These are phyloP conservation scores for Nicotiana tomentosiformis DNA, from an alignment of 257 asterid genomes.

Conservation along the genomic window DNA sequence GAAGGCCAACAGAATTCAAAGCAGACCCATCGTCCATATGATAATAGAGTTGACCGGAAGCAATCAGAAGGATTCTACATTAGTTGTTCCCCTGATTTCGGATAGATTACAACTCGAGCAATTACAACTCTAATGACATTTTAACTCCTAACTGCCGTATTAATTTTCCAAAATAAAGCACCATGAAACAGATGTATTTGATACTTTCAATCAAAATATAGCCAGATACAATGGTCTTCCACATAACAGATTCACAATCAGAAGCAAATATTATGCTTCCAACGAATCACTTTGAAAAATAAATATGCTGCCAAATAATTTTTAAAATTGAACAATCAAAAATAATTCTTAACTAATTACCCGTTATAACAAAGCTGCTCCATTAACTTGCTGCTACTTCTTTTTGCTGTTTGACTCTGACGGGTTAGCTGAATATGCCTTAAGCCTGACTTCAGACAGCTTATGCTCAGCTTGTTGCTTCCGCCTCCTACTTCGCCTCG, in stretches of 20 bases:
- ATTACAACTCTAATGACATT: neutral
- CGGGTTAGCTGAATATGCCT: conserved; percentile 51
- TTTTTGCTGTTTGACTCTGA: conserved; percentile 52
- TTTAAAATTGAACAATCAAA: neutral
- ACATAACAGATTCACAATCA: neutral
- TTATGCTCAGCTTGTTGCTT: conserved; percentile 46
- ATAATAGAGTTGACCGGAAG: neutral
- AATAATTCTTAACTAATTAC: neutral
- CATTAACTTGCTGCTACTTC: conserved; percentile 13
- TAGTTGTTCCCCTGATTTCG: neutral
- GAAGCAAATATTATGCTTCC: neutral
- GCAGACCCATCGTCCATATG: neutral
- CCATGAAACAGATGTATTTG: conserved; percentile 7
- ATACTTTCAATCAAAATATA: neutral
- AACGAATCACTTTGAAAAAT: neutral
- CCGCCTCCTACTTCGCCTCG: conserved; percentile 47
- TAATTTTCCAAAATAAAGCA: neutral
- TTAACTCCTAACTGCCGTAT: neutral
- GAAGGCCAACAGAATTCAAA: neutral
- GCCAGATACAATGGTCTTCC: neutral
- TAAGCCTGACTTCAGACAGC: conserved; percentile 36
- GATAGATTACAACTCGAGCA: neutral
- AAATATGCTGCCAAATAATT: neutral
- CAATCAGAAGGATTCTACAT: neutral
- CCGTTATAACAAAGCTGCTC: conserved; percentile 2